phyloP scores from a whole-genome alignment of 2,329 filamentous ascomycete genomes.

The Sphaerulina musiva region DNA sequence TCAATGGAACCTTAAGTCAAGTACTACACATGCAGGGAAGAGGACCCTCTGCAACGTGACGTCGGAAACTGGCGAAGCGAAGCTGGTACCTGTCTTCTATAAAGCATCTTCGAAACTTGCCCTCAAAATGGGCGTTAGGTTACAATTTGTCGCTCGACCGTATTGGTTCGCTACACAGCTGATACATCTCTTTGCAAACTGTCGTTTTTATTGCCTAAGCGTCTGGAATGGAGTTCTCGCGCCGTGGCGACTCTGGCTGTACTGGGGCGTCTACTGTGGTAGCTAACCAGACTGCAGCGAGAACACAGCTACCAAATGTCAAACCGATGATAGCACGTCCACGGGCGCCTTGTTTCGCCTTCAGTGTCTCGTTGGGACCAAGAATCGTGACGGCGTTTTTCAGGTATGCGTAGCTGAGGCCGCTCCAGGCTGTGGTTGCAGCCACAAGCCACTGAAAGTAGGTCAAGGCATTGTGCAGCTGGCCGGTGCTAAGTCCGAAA shows the following conservation, averaged over 20 bases:
- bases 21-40: too few species aligned
- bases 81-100: too few species aligned
- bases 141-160: not conserved
- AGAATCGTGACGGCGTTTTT: slow-evolving; percentile 91
- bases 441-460: slow-evolving; percentile 70
- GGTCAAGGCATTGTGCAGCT: slow-evolving; percentile 33
- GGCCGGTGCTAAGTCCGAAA: slow-evolving; percentile 18
- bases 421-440: slow-evolving; percentile 86
- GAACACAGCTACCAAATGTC: slow-evolving; percentile 42
- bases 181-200: not conserved
- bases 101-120: too few species aligned
- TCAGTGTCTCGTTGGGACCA: slow-evolving; percentile 42
- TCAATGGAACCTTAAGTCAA: too few species aligned
- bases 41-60: too few species aligned
- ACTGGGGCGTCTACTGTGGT: slow-evolving; percentile 17
- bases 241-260: not conserved
- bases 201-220: not conserved
- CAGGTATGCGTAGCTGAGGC: slow-evolving; percentile 81
- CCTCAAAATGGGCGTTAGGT: not conserved
- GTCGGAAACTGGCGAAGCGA: too few species aligned
- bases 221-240: not conserved
- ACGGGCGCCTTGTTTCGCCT: slow-evolving; percentile 43
- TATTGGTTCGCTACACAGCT: not conserved
- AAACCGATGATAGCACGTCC: slow-evolving; percentile 45
- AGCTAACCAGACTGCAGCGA: slow-evolving; percentile 33